Percentiles rank a stretch among this genome's conserved stretches.
Evolutionary conservation across 495 filamentous ascomycete genomes (phyloP).

Genomic region (Lasiosphaeriaceae sp.): DNA sequence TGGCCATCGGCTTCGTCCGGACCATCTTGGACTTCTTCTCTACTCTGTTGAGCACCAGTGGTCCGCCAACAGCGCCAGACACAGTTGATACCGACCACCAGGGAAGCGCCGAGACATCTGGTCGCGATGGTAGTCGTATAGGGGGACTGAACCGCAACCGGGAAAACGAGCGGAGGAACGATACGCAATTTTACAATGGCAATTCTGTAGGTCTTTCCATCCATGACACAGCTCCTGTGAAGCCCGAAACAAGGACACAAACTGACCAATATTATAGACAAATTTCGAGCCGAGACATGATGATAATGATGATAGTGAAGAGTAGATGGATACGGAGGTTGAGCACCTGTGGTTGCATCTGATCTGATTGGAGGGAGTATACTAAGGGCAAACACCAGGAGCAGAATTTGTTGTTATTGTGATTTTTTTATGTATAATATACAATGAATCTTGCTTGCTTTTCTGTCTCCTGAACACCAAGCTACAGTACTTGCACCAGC

Average conservation of each 20-base stretch:
- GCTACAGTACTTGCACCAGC: neutral
- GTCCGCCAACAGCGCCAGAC: constrained; percentile 4
- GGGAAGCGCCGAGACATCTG: neutral
- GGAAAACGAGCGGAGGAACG: constrained; percentile 32
- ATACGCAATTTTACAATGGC: constrained; percentile 79
- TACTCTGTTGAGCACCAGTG: constrained; percentile 24
- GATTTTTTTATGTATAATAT: neutral
- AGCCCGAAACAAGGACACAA: constrained; percentile 14
- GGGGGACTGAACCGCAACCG: constrained; percentile 22
- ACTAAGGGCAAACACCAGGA: neutral
- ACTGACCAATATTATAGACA: constrained; percentile 41
- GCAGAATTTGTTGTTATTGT: neutral
- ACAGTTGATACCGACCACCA: neutral
- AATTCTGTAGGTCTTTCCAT: constrained; percentile 62
- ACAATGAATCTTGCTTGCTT: neutral
- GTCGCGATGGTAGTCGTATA: constrained; percentile 11
- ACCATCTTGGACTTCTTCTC: constrained; percentile 27
- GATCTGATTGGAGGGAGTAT: no score
- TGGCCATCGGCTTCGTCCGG: constrained; percentile 41
- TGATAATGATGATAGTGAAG: constrained; percentile 46
- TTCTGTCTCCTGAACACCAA: neutral
- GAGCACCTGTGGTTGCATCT: no score
- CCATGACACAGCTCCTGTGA: neutral
- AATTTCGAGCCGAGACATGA: constrained; percentile 71
- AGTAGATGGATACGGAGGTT: neutral